Conservation (phyloP, 306 rosid genomes). For the Vachellia pachyceras region DNA sequence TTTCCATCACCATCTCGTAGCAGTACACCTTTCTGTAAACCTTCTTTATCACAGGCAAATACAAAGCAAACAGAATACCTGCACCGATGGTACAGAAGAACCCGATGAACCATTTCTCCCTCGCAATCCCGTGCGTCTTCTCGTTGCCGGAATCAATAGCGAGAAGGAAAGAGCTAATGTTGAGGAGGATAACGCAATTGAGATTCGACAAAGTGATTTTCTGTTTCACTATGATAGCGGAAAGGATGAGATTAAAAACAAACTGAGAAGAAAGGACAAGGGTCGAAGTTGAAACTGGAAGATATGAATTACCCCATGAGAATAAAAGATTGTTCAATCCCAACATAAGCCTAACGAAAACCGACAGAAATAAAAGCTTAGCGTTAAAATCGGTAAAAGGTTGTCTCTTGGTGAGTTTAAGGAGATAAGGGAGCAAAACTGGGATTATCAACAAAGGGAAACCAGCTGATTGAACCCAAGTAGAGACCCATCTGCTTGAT, state of each 20-base stretch:
- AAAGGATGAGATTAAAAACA: conserved; percentile 67
- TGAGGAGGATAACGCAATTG: conserved; percentile 68
- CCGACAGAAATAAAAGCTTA: conserved; percentile 35
- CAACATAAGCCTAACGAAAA: conserved; percentile 57
- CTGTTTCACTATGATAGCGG: conserved; percentile 67
- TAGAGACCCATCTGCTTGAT: conserved; percentile 67
- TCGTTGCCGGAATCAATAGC: conserved; percentile 54
- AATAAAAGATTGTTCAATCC: conserved; percentile 69
- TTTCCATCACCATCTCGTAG: conserved; percentile 77
- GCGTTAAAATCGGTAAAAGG: conserved; percentile 59
- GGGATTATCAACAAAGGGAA: conserved; percentile 65
- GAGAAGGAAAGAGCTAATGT: conserved; percentile 59
- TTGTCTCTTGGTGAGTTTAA: conserved; percentile 38
- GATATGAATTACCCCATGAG: conserved; percentile 65
- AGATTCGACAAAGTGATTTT: conserved; percentile 67
- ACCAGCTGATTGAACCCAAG: conserved; percentile 72
- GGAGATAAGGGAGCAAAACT: conserved; percentile 45
- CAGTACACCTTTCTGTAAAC: conserved; percentile 58
- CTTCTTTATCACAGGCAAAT: conserved; percentile 69
- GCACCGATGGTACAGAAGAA: conserved; percentile 71
- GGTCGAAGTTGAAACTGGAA: conserved; percentile 76
- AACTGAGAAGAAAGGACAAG: conserved; percentile 70
- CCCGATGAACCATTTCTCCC: conserved; percentile 55
- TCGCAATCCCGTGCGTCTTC: conserved; percentile 41
- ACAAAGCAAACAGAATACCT: conserved; percentile 62